Evolutionary conservation across 2,329 filamentous ascomycete genomes (phyloP).

Genomic region (Diaporthe destruens): DNA sequence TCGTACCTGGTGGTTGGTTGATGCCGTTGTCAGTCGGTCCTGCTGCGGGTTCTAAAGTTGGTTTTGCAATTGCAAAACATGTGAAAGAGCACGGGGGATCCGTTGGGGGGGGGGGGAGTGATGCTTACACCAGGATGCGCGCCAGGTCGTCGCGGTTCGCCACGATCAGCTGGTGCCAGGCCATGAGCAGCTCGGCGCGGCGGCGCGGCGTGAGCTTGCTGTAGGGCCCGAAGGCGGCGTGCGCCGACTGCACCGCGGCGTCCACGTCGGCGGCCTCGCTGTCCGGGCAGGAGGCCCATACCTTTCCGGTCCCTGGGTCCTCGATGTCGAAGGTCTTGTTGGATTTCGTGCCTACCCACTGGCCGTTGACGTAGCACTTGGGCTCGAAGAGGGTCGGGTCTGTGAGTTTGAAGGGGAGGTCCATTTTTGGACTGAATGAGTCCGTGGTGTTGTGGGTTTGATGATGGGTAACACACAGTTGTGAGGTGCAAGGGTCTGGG

Average conservation of each 20-base stretch:
- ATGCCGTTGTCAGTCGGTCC: too few species aligned
- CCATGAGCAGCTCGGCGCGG: conserved; percentile 52
- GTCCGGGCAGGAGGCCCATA: conserved; percentile 65
- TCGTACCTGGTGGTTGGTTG: too few species aligned
- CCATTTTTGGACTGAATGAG: conserved; percentile 8
- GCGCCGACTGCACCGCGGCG: conserved; percentile 52
- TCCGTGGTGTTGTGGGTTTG: not conserved
- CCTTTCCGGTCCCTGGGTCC: conserved; percentile 64
- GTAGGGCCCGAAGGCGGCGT: conserved; percentile 55
- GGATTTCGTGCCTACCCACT: conserved; percentile 59
- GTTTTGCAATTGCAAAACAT: too few species aligned
- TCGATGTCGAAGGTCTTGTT: conserved; percentile 64
- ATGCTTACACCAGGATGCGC: conserved; percentile 53
- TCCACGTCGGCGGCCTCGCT: conserved; percentile 57
- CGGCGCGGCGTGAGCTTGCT: conserved; percentile 53
- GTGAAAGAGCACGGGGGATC: too few species aligned
- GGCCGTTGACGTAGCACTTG: conserved; percentile 63
- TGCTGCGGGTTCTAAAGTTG: too few species aligned
- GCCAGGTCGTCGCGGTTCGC: conserved; percentile 55
- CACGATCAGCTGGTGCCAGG: conserved; percentile 54
- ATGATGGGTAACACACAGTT: not conserved
- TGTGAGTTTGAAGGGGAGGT: conserved; percentile 57
- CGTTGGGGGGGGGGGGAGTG: too few species aligned
- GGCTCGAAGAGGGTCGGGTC: conserved; percentile 62
- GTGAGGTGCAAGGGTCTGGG: not conserved